Evolutionary conservation across 2,329 filamentous ascomycete genomes (phyloP), one percentile per base, ranked within the genome.

Genomic region (Macrophomina phaseolina): DNA sequence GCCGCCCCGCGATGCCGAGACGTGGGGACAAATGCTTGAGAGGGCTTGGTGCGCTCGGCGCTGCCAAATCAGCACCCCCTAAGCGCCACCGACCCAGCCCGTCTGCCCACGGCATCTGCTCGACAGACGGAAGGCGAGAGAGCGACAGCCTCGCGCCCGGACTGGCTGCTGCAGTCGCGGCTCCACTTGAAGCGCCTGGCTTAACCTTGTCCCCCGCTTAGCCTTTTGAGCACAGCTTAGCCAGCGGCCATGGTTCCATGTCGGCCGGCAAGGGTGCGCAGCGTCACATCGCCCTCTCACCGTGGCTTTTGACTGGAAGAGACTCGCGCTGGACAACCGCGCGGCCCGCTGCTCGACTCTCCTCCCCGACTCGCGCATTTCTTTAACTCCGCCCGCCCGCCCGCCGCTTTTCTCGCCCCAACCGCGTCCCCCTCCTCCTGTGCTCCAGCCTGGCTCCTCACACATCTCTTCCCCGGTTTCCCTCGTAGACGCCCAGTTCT

Each of bases 1-100:
- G 38, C 56, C 56, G 42, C 58, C 58, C 56, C 58, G 58, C 58
- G 58, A 49, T 60, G 58, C 58, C 45, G 58, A 62, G 58, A 62
- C 58, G 58, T 38, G 58, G 58, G 46, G 58, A 32, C 42, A 49
- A 36, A 62, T 14, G 58, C 58, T 62, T 62, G 42, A 49, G 28
- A 9, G 28, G 40, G 42, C 58, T 61, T 61, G 40, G 58, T 48
- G 16, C 28, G 28, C 51, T 53, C 11, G 51, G 51, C 51, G 30
- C 32, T 5, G 34, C 34, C 34, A 34, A 16, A 4, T 32, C 23
- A 16, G 28, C 12, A 52, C 16, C 0, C 14, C 28, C 28, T 2
- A 14, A 18, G 38, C 45, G 28, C 42, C 45, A n/a, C 30, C 11
- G 9, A 12, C 53, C 28, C 28, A n/a, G 18, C 2, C 52, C 52